phyloP scores from a whole-genome alignment of 2,329 filamentous ascomycete genomes.

The Huntiella abstrusa region DNA sequence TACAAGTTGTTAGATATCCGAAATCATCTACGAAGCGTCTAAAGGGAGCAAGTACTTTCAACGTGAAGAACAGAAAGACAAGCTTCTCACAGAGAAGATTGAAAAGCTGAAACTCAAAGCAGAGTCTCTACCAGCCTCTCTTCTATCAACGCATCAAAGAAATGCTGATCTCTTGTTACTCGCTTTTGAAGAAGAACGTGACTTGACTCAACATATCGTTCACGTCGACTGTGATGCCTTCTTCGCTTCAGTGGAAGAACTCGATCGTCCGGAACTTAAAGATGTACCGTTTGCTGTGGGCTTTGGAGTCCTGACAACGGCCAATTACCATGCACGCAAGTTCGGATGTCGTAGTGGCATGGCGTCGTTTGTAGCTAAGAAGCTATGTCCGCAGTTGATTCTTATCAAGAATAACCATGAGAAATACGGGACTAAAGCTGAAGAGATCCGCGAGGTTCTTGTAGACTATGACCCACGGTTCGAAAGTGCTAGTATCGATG shows the following conservation, averaged over 20 bases:
- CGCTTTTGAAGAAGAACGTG: constrained; percentile 58
- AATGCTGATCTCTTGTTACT: constrained; percentile 65
- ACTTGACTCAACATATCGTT: constrained; percentile 68
- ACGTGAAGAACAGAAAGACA: constrained; percentile 70
- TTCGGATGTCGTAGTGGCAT: constrained; percentile 88
- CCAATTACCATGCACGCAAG: constrained; percentile 76
- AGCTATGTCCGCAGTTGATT: constrained; percentile 73
- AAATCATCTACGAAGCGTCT: constrained; percentile 91
- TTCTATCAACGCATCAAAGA: constrained; percentile 53
- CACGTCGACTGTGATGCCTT: constrained; percentile 97
- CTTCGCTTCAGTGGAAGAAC: constrained; percentile 81
- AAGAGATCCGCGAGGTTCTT: constrained; percentile 67
- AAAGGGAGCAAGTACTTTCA: constrained; percentile 95
- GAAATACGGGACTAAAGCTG: constrained; percentile 80
- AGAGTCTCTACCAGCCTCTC: constrained; percentile 51
- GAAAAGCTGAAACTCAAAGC: constrained; percentile 60
- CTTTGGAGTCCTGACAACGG: constrained; percentile 42
- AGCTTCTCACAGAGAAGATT: constrained; percentile 70
- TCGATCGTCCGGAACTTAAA: constrained; percentile 67
- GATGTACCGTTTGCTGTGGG: constrained; percentile 84
- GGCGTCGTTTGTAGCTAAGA: constrained; percentile 89
- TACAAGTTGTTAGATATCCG: constrained; percentile 45
- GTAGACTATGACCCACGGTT: constrained; percentile 79
- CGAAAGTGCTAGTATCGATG: constrained; percentile 86
- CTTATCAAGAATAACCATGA: constrained; percentile 70